phyloP scores from a whole-genome alignment of 495 filamentous ascomycete genomes.

The Astrothelium subdiscretum region DNA sequence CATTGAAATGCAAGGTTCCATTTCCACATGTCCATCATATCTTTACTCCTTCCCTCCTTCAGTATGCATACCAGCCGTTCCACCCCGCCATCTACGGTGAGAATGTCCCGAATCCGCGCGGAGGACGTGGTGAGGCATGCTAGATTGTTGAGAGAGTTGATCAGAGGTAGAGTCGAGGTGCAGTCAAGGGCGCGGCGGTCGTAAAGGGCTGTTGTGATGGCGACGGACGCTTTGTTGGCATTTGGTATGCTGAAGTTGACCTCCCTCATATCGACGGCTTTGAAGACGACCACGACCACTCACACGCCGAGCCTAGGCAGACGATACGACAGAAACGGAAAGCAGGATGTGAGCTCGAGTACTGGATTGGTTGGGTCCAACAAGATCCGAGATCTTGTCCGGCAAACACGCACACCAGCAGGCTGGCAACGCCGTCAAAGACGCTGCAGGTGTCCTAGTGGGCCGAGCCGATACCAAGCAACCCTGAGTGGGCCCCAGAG shows the following conservation, averaged over 20 bases:
- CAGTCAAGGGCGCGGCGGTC: slow-evolving; percentile 95
- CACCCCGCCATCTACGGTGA: slow-evolving; percentile 95
- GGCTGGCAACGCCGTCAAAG: neutral
- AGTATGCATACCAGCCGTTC: slow-evolving; percentile 93
- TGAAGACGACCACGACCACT: neutral
- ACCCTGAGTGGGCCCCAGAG: neutral
- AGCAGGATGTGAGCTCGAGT: neutral
- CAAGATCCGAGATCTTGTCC: neutral
- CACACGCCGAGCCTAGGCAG: neutral
- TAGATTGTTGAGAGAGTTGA: slow-evolving; percentile 97
- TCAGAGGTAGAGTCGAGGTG: slow-evolving; percentile 90
- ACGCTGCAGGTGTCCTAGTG: slow-evolving; percentile 1
- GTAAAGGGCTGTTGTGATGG: slow-evolving; percentile 96
- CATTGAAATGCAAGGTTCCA: slow-evolving; percentile 99
- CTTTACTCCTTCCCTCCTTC: slow-evolving; percentile 88
- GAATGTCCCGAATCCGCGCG: slow-evolving; percentile 89
- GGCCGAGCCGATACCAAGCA: neutral
- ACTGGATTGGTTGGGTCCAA: neutral
- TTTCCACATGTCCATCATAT: slow-evolving; percentile 99
- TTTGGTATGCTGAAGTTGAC: slow-evolving; percentile 99
- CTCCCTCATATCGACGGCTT: slow-evolving; percentile 68
- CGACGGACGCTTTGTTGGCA: slow-evolving; percentile 98
- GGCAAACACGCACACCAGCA: neutral
- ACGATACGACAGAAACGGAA: neutral
- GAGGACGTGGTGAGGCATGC: slow-evolving; percentile 98